These are phyloP conservation scores for Blepharisma stoltei DNA, from an alignment of 73 alveolate species.

Conservation along the genomic window DNA sequence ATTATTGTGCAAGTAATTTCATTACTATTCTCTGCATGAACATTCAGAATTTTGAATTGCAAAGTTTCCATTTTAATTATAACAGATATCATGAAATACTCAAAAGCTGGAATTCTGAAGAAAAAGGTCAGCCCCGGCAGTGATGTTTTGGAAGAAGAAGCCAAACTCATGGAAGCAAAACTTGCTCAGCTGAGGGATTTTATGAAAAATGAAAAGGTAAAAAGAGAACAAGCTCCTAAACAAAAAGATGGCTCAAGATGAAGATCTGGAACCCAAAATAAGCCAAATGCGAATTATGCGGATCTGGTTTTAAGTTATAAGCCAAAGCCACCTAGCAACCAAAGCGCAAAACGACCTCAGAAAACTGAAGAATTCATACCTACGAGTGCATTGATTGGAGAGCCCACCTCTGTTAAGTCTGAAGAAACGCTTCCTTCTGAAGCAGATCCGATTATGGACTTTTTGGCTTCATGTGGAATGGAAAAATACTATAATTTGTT, in stretches of 20 bases:
- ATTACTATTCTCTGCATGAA: too few species aligned
- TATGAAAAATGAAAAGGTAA: conserved; percentile 19
- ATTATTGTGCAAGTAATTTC: too few species aligned
- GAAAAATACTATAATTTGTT: conserved; percentile 24
- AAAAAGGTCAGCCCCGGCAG: conserved; percentile 21
- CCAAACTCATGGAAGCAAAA: conserved; percentile 30
- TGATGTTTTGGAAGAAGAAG: conserved; percentile 31
- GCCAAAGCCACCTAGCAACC: not conserved
- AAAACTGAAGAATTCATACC: conserved; percentile 26
- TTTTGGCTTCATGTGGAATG: conserved; percentile 8
- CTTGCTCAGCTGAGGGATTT: conserved; percentile 23
- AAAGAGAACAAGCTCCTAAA: conserved; percentile 22
- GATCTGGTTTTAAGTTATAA: conserved; percentile 9
- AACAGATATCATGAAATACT: conserved; percentile 13
- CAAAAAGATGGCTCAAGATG: conserved; percentile 24
- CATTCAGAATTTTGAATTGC: too few species aligned
- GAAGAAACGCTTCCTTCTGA: not conserved
- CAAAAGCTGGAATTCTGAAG: conserved; percentile 27
- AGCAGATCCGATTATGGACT: conserved; percentile 6
- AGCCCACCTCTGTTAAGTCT: not conserved
- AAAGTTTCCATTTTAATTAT: too few species aligned
- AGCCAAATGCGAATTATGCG: conserved; percentile 12
- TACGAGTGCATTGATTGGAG: not conserved
- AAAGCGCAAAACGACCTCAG: not conserved
- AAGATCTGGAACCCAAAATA: conserved; percentile 20